phyloP scores from a whole-genome alignment of 2,329 filamentous ascomycete genomes.

The Harringtonia aguacate region DNA sequence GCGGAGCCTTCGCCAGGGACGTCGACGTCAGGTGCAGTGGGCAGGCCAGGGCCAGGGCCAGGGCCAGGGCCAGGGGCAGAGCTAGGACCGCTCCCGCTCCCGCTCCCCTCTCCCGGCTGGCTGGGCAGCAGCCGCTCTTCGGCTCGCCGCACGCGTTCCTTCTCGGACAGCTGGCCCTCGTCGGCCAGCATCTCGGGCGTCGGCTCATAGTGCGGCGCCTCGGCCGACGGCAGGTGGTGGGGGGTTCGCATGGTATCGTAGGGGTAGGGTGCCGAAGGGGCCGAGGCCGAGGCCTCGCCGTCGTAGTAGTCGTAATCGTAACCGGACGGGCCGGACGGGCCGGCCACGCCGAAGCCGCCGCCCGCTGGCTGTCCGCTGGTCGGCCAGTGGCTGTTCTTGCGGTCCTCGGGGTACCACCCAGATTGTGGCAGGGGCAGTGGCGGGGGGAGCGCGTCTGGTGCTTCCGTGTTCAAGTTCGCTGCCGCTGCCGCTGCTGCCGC shows the following conservation, averaged over 20 bases:
- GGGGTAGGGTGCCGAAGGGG: too few species aligned
- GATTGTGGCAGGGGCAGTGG: background rate
- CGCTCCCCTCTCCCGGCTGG: conserved; percentile 45
- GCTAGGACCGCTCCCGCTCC: conserved; percentile 27
- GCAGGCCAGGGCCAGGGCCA: conserved; percentile 26
- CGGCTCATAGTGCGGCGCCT: conserved; percentile 36
- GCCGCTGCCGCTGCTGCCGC: conserved; percentile 11
- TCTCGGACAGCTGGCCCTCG: conserved; percentile 63
- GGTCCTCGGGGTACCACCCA: conserved; percentile 9
- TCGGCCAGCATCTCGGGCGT: conserved; percentile 41
- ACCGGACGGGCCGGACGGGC: too few species aligned
- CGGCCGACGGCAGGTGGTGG: conserved; percentile 19
- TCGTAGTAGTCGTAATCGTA: conserved; percentile 1
- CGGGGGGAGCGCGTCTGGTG: conserved; percentile 10
- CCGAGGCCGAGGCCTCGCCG: too few species aligned
- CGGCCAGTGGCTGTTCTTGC: conserved; percentile 15
- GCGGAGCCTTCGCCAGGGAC: conserved; percentile 13
- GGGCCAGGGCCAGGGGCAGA: too few species aligned
- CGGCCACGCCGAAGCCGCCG: too few species aligned
- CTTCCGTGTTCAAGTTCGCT: background rate
- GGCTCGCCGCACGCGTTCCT: conserved; percentile 66
- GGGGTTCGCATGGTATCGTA: conserved; percentile 13
- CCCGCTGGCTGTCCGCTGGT: too few species aligned
- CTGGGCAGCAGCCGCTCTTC: conserved; percentile 76
- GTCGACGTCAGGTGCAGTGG: conserved; percentile 17